Evolutionary conservation across 441 rosid genomes (phyloP).

Genomic region (Erysimum pusillum): DNA sequence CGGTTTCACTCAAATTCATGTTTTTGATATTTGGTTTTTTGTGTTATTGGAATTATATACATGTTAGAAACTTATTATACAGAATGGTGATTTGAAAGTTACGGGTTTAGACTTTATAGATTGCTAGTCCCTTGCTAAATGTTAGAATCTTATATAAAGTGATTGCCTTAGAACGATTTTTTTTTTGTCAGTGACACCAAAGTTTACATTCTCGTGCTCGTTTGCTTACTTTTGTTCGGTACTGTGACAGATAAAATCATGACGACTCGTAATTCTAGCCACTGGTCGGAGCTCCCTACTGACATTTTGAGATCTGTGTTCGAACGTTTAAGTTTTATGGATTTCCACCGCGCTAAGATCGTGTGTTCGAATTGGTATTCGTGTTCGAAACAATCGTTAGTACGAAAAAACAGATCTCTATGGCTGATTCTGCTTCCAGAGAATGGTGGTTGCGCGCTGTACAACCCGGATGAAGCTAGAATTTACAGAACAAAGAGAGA

Average conservation of each 20-base stretch:
- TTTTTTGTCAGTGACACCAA: too few species aligned
- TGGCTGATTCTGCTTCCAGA: neutral
- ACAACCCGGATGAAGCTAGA: neutral
- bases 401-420: neutral
- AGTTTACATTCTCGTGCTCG: too few species aligned
- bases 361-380: slow-evolving; percentile 11
- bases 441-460: neutral
- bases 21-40: too few species aligned
- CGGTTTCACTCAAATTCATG: too few species aligned
- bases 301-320: slow-evolving; percentile 16
- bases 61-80: too few species aligned
- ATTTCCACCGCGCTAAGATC: neutral
- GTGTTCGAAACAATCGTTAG: neutral
- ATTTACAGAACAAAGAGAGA: neutral
- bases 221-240: too few species aligned
- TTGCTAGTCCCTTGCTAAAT: too few species aligned
- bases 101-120: too few species aligned
- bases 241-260: neutral
- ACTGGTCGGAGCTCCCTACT: slow-evolving; percentile 2
- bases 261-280: neutral
- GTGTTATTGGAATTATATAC: too few species aligned
- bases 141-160: too few species aligned
- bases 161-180: too few species aligned
- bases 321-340: slow-evolving; percentile 5
- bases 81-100: too few species aligned